Conservation (phyloP, 2,329 filamentous ascomycete species). For the Graphilbum sp. region DNA sequence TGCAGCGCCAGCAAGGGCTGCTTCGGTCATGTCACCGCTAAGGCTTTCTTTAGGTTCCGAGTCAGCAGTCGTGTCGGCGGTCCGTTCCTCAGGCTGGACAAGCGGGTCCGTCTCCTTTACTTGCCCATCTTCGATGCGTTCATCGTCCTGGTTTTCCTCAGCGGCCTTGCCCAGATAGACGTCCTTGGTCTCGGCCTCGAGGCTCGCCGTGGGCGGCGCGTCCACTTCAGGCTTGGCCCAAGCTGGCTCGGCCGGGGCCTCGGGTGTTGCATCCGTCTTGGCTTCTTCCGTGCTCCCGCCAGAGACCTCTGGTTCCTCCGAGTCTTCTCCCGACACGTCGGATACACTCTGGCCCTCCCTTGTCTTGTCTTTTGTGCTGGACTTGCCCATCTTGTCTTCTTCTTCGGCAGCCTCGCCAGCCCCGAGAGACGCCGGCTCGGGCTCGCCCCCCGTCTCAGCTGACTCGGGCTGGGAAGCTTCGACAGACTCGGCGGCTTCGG, state of each 20-base stretch:
- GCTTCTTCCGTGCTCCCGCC: no score
- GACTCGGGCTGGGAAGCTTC: background rate
- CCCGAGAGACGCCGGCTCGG: no score
- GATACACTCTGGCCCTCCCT: background rate
- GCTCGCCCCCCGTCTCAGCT: no score
- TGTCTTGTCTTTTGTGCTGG: background rate
- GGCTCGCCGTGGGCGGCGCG: no score
- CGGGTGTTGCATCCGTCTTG: no score
- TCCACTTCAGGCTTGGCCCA: no score
- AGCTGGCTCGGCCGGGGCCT: no score
- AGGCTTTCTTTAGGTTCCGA: background rate
- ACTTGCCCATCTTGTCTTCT: background rate
- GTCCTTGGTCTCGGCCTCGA: background rate
- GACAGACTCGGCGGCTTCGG: background rate
- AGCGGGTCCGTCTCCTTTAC: background rate
- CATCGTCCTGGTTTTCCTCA: background rate
- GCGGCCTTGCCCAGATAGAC: background rate
- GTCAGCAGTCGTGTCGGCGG: no score
- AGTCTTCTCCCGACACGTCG: no score
- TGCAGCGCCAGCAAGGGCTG: no score
- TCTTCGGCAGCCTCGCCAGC: background rate
- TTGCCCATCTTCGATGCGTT: background rate
- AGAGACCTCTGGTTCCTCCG: no score
- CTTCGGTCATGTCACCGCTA: no score
- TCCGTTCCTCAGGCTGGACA: background rate